Conservation (phyloP, 75 land plant species). For the Pinus albicaulis region DNA sequence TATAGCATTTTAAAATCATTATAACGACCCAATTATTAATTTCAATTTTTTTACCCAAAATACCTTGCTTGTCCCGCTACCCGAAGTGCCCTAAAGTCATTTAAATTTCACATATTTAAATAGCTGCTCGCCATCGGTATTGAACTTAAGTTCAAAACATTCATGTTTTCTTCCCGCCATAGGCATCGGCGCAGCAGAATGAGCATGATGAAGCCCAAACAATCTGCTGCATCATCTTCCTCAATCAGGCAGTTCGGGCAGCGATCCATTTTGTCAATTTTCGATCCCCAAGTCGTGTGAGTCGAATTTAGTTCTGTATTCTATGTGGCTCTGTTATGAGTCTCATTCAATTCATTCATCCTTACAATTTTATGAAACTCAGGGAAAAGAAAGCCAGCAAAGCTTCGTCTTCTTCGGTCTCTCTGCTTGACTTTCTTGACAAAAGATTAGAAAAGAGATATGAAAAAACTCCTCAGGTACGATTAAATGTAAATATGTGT, state of each 20-base stretch:
- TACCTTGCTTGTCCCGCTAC: too few relatives aligned
- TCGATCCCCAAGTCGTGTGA: not conserved
- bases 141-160: too few relatives aligned
- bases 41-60: too few relatives aligned
- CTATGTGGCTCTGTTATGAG: not conserved
- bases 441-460: not conserved
- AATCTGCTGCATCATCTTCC: not conserved
- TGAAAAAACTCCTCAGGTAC: not conserved
- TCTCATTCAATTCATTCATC: not conserved
- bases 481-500: not conserved
- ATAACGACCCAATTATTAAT: too few relatives aligned
- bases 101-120: too few relatives aligned
- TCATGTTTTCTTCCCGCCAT: too few relatives aligned
- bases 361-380: not conserved
- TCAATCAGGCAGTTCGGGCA: slow-evolving; percentile 7
- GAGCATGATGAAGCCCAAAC: slow-evolving; percentile 2
- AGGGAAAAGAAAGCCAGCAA: not conserved
- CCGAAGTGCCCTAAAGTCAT: too few relatives aligned
- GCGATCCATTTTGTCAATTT: not conserved
- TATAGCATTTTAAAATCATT: too few relatives aligned
- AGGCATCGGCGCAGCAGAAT: too few relatives aligned
- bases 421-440: not conserved
- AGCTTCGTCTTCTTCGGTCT: not conserved
- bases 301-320: not conserved
- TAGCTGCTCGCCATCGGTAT: too few relatives aligned